A percentile compares a stretch with the other conserved stretches of the same genome.
Conservation (phyloP, 148 eudicot species). For the Vaccinium myrtillus region DNA sequence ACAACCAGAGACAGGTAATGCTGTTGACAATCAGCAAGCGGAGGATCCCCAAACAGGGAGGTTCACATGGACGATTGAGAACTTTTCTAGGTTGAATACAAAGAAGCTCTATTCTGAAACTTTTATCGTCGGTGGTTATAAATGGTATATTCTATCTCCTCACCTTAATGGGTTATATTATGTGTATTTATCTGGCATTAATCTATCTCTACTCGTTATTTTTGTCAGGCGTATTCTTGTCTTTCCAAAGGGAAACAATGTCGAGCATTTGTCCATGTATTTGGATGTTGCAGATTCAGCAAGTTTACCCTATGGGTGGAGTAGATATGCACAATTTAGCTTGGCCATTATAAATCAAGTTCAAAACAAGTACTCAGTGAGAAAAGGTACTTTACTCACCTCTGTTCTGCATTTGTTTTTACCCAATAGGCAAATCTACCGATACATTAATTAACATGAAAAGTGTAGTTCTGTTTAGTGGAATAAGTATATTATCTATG, state of each 20-base stretch:
- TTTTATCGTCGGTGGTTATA: slow-evolving; percentile 73
- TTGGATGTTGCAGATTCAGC: slow-evolving; percentile 88
- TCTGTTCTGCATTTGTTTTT: not conserved
- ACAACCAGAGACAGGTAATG: slow-evolving; percentile 44
- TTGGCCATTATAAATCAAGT: slow-evolving; percentile 79
- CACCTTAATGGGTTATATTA: not conserved
- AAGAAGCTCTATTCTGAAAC: slow-evolving; percentile 86
- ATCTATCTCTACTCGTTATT: slow-evolving; percentile 9
- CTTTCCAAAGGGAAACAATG: slow-evolving; percentile 93
- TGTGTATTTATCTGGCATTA: slow-evolving; percentile 9
- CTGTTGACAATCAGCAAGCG: slow-evolving; percentile 53
- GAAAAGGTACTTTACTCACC: slow-evolving; percentile 54
- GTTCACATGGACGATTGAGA: slow-evolving; percentile 84
- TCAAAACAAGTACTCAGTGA: slow-evolving; percentile 63
- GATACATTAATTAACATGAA: not conserved
- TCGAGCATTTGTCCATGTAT: slow-evolving; percentile 86
- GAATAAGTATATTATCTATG: not conserved
- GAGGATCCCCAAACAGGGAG: slow-evolving; percentile 80
- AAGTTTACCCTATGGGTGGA: slow-evolving; percentile 93
- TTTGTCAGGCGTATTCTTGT: slow-evolving; percentile 81
- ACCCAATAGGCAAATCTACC: not conserved
- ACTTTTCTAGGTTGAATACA: slow-evolving; percentile 59
- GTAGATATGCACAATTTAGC: slow-evolving; percentile 90
- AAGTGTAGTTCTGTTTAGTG: not conserved
- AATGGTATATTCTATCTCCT: slow-evolving; percentile 50